Base-by-base conservation (phyloP, 176 grass and related monocot genomes). In the Miscanthus lutarioriparius region DNA sequence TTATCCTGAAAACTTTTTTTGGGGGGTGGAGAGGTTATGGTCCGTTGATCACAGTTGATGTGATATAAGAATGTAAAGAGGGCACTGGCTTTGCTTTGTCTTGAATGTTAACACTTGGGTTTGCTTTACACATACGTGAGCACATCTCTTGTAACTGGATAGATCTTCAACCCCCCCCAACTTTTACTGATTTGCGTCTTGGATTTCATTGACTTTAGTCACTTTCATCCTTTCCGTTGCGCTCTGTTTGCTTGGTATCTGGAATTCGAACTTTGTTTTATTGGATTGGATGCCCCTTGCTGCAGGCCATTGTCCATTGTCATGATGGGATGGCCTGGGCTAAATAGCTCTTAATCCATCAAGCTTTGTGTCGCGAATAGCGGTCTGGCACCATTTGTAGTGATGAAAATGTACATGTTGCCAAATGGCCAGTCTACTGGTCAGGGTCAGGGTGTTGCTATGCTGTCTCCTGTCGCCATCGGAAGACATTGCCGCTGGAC, bases 171-270 rank as follows among this genome's bases (percentile, higher is more conserved):
- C 9, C 2, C 5, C 26, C n/a, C 11, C 28, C 28, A 30, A 62
- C 65, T 17, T 83, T 45, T 77, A 48, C 69, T 72, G 14, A 70
- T 75, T 49, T 38, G 15, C 6, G 33, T 80, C 67, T 79, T 54
- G 22, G 71, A 48, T 20, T 74, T 30, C 9, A 9, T 39, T 26
- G 33, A 62, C 58, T 75, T 87, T 86, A 64, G 43, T 79, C 48
- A 28, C 56, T 86, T 74, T 72, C 74, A 74, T 68, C 59, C 37
- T 75, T 79, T 35, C n/a, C 41, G 2, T 75, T 80, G 28, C 59
- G 45, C 69, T 28, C 48, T 76, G 58, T 45, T 59, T 32, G 39
- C 61, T 47, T 73, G 70, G 27, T 40, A 64, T 72, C 61, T 59
- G 85, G 73, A 78, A 1, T 8, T 70, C 12, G 19, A 43, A 35